A percentile compares a stretch with the other conserved stretches of the same genome.
Evolutionary conservation across 164 flowering plant species (phyloP).

Genomic region (Malania oleifera): DNA sequence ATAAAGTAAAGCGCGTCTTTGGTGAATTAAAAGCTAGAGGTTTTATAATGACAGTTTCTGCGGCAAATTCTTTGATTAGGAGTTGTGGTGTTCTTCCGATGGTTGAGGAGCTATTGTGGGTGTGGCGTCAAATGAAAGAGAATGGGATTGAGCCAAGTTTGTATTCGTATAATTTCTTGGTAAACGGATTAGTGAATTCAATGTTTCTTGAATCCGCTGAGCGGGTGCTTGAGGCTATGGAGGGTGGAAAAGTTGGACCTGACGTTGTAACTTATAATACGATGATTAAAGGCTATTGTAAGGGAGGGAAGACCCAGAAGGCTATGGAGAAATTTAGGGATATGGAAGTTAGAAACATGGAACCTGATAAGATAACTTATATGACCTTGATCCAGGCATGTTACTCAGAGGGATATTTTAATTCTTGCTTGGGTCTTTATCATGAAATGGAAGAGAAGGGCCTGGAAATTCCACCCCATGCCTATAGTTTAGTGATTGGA

Average conservation of each 20-base stretch:
- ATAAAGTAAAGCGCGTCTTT: constrained; percentile 30
- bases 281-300: constrained; percentile 87
- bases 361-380: constrained; percentile 73
- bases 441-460: constrained; percentile 84
- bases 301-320: constrained; percentile 50
- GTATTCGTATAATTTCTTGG: constrained; percentile 66
- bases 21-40: constrained; percentile 39
- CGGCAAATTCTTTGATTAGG: constrained; percentile 63
- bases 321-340: constrained; percentile 58
- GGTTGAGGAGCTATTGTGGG: constrained; percentile 95
- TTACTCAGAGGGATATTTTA: constrained; percentile 53
- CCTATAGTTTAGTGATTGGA: constrained; percentile 75
- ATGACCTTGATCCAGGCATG: constrained; percentile 73
- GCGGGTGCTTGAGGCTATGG: constrained; percentile 79
- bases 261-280: constrained; percentile 84
- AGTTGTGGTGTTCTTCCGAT: constrained; percentile 70
- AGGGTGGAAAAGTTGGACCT: constrained; percentile 53
- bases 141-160: constrained; percentile 72
- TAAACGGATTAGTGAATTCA: constrained; percentile 83
- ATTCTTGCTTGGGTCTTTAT: constrained; percentile 65
- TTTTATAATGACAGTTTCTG: constrained; percentile 34
- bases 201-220: constrained; percentile 72
- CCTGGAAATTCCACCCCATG: constrained; percentile 76
- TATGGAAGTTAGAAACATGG: constrained; percentile 57
- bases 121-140: constrained; percentile 85